Evolutionary conservation across 108 stramenopile genomes (phyloP), one percentile per base, ranked within the genome.

Genomic region (Nitzschia sp.): DNA sequence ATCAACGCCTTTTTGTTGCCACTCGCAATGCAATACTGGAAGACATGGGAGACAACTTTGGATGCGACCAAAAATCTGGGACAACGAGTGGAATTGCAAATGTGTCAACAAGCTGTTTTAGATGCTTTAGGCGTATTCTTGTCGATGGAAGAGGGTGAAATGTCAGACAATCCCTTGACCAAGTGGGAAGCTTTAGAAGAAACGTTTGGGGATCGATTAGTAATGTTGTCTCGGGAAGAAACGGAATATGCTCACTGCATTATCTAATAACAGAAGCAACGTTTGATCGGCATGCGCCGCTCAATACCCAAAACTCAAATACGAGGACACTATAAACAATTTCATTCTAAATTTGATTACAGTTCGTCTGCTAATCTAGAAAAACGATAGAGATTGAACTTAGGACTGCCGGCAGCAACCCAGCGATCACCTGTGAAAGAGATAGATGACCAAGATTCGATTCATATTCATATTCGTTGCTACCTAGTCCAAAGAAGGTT

Each of bases 1-100:
- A 74, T 95, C 36, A 88, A 89, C 76, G 87, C 90, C 27, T 92
- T 95, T 79, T 62, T 91, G 18, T 66, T 95, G 48, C 91, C 89
- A 13, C 31, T 88, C 58, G 82, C 82, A 15, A 21, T 76, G 64
- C 67, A 76, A 24, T 86, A 87, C 49, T 95, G 91, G 91, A 76
- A 81, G 17, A 45, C 59, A 33, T 92, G 87, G 89, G 85, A 89
- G 47, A 34, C 31, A 25, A 54, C 46, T 31, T 42, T 80, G 47
- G 59, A 53, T 2, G 46, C 46, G 8, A 55, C 56, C 29, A 59
- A 73, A 25, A 64, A 86, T 51, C 46, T 67, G 18, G 59, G 60
- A 29, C 66, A 70, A 36, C 72, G 80, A 61, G 76, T 79, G 59
- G 85, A 85, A 55, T 59, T 91, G 48, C 68, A 79, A 64, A 79